These are phyloP conservation scores for Biscogniauxia marginata DNA, from an alignment of 2,329 filamentous ascomycete species.

Conservation along the genomic window DNA sequence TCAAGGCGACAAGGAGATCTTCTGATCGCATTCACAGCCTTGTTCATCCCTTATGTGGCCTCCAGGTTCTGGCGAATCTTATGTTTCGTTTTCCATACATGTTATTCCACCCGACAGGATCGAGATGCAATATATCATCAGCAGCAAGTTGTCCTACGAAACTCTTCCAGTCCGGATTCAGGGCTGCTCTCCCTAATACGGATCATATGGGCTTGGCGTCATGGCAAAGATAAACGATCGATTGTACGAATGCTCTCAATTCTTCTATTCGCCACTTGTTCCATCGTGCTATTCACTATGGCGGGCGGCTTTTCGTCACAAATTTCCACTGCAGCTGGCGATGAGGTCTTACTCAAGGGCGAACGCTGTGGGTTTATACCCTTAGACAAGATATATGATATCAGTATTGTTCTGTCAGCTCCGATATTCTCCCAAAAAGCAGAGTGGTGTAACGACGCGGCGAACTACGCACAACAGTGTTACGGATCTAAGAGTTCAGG, in stretches of 20 bases:
- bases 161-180: slow-evolving; percentile 11
- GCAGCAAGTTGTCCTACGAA: slow-evolving; percentile 16
- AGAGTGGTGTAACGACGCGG: slow-evolving; percentile 3
- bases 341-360: slow-evolving; percentile 16
- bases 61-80: slow-evolving; percentile 16
- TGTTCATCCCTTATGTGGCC: slow-evolving; percentile 19
- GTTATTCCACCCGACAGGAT: slow-evolving; percentile 1
- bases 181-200: slow-evolving; percentile 4
- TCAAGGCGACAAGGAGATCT: slow-evolving; percentile 6
- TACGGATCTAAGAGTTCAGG: slow-evolving; percentile 2
- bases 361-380: slow-evolving; percentile 6
- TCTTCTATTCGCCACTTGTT: slow-evolving; percentile 1
- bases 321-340: slow-evolving; percentile 12
- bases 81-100: slow-evolving; percentile 11
- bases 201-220: slow-evolving; percentile 6
- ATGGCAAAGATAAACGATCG: background rate
- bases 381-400: too few species aligned
- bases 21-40: slow-evolving; percentile 14
- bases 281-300: slow-evolving; percentile 6
- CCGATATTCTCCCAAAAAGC: background rate
- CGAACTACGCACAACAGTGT: slow-evolving; percentile 17
- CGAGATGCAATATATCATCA: slow-evolving; percentile 14
- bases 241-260: background rate
- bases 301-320: slow-evolving; percentile 16
- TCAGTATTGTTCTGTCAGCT: too few species aligned